Percentiles rank a stretch among this genome's conserved stretches.
phyloP scores from a whole-genome alignment of 441 rosid genomes.

The Pelargonium myrrhifolium region DNA sequence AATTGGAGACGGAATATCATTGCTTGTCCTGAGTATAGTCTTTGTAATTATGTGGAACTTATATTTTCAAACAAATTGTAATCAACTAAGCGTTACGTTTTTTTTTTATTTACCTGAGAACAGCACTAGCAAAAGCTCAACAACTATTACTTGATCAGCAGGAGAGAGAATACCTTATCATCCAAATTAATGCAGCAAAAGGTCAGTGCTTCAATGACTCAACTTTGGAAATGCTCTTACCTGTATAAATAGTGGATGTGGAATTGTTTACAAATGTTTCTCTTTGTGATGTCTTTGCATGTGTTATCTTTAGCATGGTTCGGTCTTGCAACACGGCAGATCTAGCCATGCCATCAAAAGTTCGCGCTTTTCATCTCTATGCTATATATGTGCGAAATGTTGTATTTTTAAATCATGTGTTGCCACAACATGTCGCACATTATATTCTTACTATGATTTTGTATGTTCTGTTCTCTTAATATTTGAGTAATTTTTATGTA shows the following conservation, averaged over 20 bases:
- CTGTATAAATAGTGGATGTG: neutral
- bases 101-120: slow-evolving; percentile 25
- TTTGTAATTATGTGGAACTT: neutral
- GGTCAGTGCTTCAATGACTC: slow-evolving; percentile 31
- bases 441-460: neutral
- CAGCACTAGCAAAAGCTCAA: slow-evolving; percentile 94
- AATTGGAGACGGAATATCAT: neutral
- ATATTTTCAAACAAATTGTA: neutral
- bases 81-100: neutral
- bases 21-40: neutral
- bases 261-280: neutral
- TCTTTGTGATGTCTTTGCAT: neutral
- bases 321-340: neutral
- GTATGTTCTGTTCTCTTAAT: neutral
- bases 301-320: neutral
- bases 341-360: neutral
- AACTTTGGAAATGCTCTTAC: neutral
- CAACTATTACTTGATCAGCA: slow-evolving; percentile 67
- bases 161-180: slow-evolving; percentile 82
- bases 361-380: neutral
- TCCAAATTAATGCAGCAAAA: slow-evolving; percentile 81
- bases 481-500: neutral
- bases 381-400: neutral
- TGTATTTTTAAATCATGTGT: neutral
- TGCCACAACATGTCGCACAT: neutral